Evolutionary conservation across 768 basidiomycete genomes (phyloP), one percentile per base, ranked within the genome.

Genomic region (Termitomyces sp.): DNA sequence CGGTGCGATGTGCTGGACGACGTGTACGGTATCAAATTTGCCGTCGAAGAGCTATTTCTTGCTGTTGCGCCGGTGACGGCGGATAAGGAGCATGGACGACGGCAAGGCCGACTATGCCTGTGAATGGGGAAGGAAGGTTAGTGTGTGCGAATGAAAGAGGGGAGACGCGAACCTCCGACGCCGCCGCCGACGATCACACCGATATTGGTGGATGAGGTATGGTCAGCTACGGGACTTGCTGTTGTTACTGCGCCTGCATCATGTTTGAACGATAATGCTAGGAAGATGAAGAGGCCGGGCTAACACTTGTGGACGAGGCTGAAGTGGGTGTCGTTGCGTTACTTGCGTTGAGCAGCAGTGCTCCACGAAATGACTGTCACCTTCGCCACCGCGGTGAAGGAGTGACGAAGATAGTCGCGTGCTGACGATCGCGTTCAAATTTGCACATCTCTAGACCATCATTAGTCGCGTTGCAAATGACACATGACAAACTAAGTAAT

Each of bases 171-270:
- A 59, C 80, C 81, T 55, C 80, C 80, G n/a, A 82, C 77, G 3
- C 76, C 74, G n/a, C 78, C 78, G 10, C 81, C 81, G 4, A 81
- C 74, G 55, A 83, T 81, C 3, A 79, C 69, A 32, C 72, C 78
- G 0, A 70, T 72, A 55, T 72, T 68, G 23, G 58, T 54, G 19
- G 35, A 50, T 12, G 49, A 50, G 7, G 12, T 1, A n/a, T 56
- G 30, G n/a, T 39, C 19, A 9, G 21, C 4, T 1, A 61, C 14
- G 0, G 57, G 10, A 9, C 51, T 17, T 3, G n/a, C n/a, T n/a
- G 72, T 61, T 28, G 66, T 54, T 19, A 56, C 59, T 7, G 62
- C 37, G 1, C 70, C 35, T 10, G 49, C 14, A 34, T 58, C 35
- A 70, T 16, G 65, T 65, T 37, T 37, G 2, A 39, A 37, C 3